Base-by-base conservation (phyloP, 192 early-diverging fungal genomes). In the Lunasporangiospora selenospora region DNA sequence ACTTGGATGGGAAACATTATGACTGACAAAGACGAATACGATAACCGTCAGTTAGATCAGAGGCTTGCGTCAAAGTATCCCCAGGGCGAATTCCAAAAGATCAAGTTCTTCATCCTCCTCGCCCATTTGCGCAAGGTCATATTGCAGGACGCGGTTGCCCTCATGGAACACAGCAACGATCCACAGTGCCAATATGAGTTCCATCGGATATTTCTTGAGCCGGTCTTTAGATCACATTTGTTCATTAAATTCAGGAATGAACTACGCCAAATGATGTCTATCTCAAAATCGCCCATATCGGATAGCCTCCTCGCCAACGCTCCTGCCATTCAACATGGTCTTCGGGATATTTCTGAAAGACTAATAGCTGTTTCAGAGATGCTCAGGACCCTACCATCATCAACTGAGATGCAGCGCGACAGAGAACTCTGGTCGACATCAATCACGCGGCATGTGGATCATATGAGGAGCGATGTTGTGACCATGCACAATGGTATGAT, bases 1-100 rank as follows among this genome's bases (percentile, higher is more conserved):
- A 52, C 23, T 3, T 53, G 63, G 51, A 51, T 66, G 33, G 53
- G 57, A 23, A 66, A 66, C 15, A 57, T 66, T 21, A 66, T 66
- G 54, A 27, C 21, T 38, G 55, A 67, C 19, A 21, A 49, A 37
- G 45, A 47, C 36, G 45, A 60, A 31, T 49, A 39, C 34, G 18
- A 50, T 24, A 23, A 29, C 45, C 42, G 32, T 4, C 2, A 10
- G 29, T 3, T 52, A 9, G 40, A 52, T 33, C 21, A 37, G 19
- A 30, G 39, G 16, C 48, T 37, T 30, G n/a, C 34, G 10, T 23
- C 10, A 34, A 38, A 44, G n/a, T 41, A 42, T 1, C 32, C n/a
- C 5, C 27, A 32, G 40, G 13, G 29, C 3, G 43, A 46, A 1
- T 42, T 30, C 19, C 34, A 40, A 16, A 58, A 31, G 48, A 58